phyloP scores from a whole-genome alignment of 1,284 basidiomycete species.

The Vanrija humicola region DNA sequence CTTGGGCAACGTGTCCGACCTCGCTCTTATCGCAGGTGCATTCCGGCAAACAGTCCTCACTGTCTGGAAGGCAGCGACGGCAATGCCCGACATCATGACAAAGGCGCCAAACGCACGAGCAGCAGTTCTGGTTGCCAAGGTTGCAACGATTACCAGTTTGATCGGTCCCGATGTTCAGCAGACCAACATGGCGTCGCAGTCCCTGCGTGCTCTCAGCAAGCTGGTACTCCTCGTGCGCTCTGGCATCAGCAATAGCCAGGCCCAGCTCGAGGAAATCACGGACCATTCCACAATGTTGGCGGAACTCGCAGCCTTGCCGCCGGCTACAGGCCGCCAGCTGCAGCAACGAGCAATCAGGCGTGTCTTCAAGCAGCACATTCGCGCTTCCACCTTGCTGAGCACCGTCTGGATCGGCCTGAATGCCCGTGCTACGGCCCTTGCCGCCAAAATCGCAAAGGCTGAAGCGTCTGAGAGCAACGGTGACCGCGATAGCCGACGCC shows the following conservation, averaged over 20 bases:
- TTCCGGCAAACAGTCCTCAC: slow-evolving; percentile 24
- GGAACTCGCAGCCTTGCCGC: slow-evolving; percentile 24
- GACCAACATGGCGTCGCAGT: slow-evolving; percentile 23
- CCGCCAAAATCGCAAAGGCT: slow-evolving; percentile 28
- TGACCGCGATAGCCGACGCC: slow-evolving; percentile 22
- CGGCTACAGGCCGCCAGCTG: slow-evolving; percentile 40
- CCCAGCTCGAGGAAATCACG: slow-evolving; percentile 13
- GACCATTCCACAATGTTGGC: slow-evolving; percentile 23
- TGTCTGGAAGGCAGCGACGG: slow-evolving; percentile 11
- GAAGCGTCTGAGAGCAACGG: slow-evolving; percentile 20
- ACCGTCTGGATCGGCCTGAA: slow-evolving; percentile 33
- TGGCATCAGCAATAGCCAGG: slow-evolving; percentile 11
- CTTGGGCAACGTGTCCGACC: slow-evolving; percentile 29
- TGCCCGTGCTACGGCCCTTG: slow-evolving; percentile 20
- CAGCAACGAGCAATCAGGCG: slow-evolving; percentile 41
- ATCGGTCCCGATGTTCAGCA: slow-evolving; percentile 35
- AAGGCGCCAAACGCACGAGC: slow-evolving; percentile 23
- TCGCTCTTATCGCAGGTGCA: slow-evolving; percentile 25
- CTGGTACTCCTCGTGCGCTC: slow-evolving; percentile 26
- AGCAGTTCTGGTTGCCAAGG: slow-evolving; percentile 26
- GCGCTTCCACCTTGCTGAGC: slow-evolving; percentile 14
- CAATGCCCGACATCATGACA: slow-evolving; percentile 19
- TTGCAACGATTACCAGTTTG: slow-evolving; percentile 25
- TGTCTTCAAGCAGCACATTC: slow-evolving; percentile 20
- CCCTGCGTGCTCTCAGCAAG: slow-evolving; percentile 25